These are phyloP conservation scores for Epichloe festucae DNA, from an alignment of 2,329 filamentous ascomycete genomes.

Conservation along the genomic window DNA sequence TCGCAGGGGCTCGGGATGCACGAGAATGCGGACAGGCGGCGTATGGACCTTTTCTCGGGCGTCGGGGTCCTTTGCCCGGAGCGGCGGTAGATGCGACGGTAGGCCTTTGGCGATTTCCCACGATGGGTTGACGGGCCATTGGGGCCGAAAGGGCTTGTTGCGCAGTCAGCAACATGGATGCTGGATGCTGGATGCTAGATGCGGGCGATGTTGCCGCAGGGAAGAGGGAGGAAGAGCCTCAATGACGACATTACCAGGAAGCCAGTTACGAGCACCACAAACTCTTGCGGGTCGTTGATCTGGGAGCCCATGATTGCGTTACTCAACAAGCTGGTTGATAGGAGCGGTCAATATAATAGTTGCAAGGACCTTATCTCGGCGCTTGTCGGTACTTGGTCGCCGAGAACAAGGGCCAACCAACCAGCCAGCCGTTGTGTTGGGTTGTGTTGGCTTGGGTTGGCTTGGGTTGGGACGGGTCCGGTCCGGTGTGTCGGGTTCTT, in stretches of 20 bases:
- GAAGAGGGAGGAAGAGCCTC: neutral
- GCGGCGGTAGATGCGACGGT: slow-evolving; percentile 47
- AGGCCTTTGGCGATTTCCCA: slow-evolving; percentile 63
- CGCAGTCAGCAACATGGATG: slow-evolving; percentile 7
- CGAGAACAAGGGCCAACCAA: too few species aligned
- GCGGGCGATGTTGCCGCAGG: neutral
- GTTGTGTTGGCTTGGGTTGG: too few species aligned
- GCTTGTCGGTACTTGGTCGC: too few species aligned
- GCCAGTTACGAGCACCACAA: slow-evolving; percentile 47
- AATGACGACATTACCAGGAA: slow-evolving; percentile 38
- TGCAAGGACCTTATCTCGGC: too few species aligned
- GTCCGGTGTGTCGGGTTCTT: too few species aligned
- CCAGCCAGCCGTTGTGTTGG: too few species aligned
- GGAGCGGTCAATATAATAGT: neutral
- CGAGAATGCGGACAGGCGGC: slow-evolving; percentile 45
- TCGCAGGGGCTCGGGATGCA: slow-evolving; percentile 53
- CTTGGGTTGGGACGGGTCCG: too few species aligned
- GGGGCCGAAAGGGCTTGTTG: slow-evolving; percentile 53
- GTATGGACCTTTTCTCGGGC: slow-evolving; percentile 18
- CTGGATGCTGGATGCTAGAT: too few species aligned
- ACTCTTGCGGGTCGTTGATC: slow-evolving; percentile 29
- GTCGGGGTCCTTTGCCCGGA: slow-evolving; percentile 28
- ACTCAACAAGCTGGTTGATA: neutral
- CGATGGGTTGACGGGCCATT: slow-evolving; percentile 64
- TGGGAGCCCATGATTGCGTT: slow-evolving; percentile 21